Conservation (phyloP, 192 early-diverging fungal genomes). For the Spizellomyces punctatus region DNA sequence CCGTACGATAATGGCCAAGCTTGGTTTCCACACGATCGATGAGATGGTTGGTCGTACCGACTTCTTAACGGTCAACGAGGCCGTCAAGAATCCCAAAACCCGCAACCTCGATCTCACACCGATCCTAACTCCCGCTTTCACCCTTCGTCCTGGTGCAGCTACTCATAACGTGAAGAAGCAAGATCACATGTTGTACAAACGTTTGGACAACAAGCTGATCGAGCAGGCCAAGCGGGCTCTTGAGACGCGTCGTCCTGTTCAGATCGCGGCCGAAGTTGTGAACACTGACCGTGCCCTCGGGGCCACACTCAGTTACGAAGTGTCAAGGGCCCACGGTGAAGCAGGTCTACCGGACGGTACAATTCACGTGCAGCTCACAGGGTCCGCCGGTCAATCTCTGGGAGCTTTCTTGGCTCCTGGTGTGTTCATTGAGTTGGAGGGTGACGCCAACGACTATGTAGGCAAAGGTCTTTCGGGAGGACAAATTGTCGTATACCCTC, state of each 20-base stretch:
- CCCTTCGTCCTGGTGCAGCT: conserved; percentile 84
- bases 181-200: conserved; percentile 83
- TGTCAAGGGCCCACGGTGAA: conserved; percentile 79
- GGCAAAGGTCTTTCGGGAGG: conserved; percentile 98
- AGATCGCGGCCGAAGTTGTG: conserved; percentile 67
- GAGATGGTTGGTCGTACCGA: conserved; percentile 97
- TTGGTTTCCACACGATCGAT: conserved; percentile 90
- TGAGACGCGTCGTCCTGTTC: conserved; percentile 55
- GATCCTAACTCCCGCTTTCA: conserved; percentile 86
- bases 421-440: conserved; percentile 89
- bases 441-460: conserved; percentile 99
- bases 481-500: conserved; percentile 85
- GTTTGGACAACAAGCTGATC: conserved; percentile 87
- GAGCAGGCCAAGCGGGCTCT: conserved; percentile 79
- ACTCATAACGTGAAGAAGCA: conserved; percentile 83
- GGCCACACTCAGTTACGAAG: conserved; percentile 87
- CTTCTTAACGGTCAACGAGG: conserved; percentile 76
- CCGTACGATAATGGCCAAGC: conserved; percentile 89
- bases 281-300: conserved; percentile 97
- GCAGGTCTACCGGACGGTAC: conserved; percentile 83
- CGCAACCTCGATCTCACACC: conserved; percentile 80
- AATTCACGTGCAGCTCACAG: conserved; percentile 81
- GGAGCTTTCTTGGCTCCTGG: conserved; percentile 93
- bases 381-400: conserved; percentile 95
- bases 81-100: conserved; percentile 80